These are phyloP conservation scores for Amauroascus verrucosus DNA, from an alignment of 2,329 filamentous ascomycete species.

Conservation along the genomic window DNA sequence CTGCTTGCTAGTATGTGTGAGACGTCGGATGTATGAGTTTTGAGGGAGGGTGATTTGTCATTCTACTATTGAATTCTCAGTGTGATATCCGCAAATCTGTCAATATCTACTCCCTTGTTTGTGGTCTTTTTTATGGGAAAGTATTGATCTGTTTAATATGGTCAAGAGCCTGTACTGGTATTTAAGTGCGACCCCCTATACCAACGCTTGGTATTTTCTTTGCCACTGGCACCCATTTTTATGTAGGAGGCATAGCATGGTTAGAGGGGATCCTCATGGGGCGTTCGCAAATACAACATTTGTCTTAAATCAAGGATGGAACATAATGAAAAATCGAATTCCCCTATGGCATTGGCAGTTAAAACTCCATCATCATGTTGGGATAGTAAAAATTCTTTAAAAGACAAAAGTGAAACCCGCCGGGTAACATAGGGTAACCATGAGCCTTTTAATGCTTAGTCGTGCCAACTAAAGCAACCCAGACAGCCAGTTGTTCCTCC, in stretches of 20 bases:
- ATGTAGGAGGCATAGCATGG: background rate
- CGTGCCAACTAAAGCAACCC: constrained; percentile 1
- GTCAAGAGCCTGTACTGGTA: too few relatives aligned
- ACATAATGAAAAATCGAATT: constrained; percentile 10
- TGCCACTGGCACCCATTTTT: background rate
- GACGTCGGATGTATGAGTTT: too few relatives aligned
- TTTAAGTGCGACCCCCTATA: too few relatives aligned
- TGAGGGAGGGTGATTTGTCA: too few relatives aligned
- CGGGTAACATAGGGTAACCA: constrained; percentile 10
- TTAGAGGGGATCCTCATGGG: background rate
- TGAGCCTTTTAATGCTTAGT: constrained; percentile 11
- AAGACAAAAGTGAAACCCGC: constrained; percentile 13
- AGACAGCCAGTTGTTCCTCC: constrained; percentile 9
- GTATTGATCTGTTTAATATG: too few relatives aligned
- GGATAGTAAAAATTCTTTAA: constrained; percentile 13
- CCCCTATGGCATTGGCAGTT: constrained; percentile 16
- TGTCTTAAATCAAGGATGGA: background rate
- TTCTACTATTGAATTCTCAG: too few relatives aligned
- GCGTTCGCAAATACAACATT: background rate
- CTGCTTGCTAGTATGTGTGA: too few relatives aligned
- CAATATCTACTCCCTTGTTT: background rate
- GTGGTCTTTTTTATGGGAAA: too few relatives aligned
- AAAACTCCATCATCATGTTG: constrained; percentile 16
- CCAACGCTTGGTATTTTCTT: too few relatives aligned
- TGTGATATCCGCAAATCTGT: background rate